Base-by-base conservation (phyloP, 1,139 yeast species). In the Magnusiomyces tetraspermus region DNA sequence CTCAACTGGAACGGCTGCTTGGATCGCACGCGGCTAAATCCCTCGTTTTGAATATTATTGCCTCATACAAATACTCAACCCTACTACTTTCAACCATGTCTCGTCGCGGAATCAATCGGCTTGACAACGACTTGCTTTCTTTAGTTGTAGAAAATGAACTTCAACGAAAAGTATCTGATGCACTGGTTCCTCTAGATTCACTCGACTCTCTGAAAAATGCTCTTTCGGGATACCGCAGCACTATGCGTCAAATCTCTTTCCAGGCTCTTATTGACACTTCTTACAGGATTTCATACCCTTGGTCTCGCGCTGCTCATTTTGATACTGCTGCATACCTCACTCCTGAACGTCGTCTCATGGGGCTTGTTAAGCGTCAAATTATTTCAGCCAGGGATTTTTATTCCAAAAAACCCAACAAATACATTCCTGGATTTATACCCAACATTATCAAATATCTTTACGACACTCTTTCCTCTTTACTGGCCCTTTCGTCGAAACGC, bases 351-450 rank as follows among this genome's bases (percentile, higher is more conserved):
- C 46, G 36, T 19, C 37, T 6, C 3, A 38, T 30, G 23, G 46
- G 33, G n/a, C 46, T 43, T 22, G n/a, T 43, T 15, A 43, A 43
- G 36, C 46, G 33, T 13, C 46, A 43, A 24, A 38, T 38, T 19
- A 5, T 38, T 17, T 4, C 38, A 13, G 38, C 38, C 38, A 8
- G 17, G 10, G 17, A 33, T 15, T 33, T 15, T 6, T 8, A 10
- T 15, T 5, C 5, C 17, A 33, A 8, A 15, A 33, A 33, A 15
- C 38, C 10, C 10, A 4, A 15, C 5, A 8, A 4, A 8, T 4
- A 8, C 10, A 13, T 33, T 13, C 38, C 38, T 10, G 17, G 17
- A 4, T 33, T 33, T 33, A 17, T 33, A 13, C 42, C 23, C 5
- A 6, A 4, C 24, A 50, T 38, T 38, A 24, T 38, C 24, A 17